phyloP scores from a whole-genome alignment of 73 alveolate species.

The Paramecium biaurelia region DNA sequence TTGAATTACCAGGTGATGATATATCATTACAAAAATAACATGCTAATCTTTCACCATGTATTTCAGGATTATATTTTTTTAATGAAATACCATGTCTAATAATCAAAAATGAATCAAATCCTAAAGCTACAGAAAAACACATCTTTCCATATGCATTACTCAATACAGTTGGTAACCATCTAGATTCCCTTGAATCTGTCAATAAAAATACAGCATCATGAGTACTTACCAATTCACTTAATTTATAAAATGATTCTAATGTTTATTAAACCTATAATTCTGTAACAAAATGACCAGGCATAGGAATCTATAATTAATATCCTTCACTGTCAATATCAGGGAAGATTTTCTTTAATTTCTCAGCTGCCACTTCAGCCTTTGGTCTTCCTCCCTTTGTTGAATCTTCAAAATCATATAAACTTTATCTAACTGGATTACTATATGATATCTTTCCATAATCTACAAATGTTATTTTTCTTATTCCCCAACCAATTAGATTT shows the following conservation, averaged over 20 bases:
- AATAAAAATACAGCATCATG: constrained; percentile 94
- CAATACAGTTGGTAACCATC: constrained; percentile 98
- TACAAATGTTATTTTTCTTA: constrained; percentile 92
- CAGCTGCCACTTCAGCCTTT: constrained; percentile 95
- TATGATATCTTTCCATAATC: constrained; percentile 94
- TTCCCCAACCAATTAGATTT: constrained; percentile 96
- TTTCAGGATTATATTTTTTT: constrained; percentile 63
- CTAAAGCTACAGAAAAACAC: constrained; percentile 95
- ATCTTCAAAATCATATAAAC: constrained; percentile 94
- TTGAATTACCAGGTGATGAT: constrained; percentile 96
- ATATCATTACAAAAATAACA: constrained; percentile 98
- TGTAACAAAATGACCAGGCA: constrained; percentile 97
- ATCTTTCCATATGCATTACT: constrained; percentile 87
- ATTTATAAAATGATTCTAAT: constrained; percentile 62
- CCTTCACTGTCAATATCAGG: constrained; percentile 93
- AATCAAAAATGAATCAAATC: constrained; percentile 95
- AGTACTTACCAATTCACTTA: constrained; percentile 81
- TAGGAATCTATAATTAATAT: constrained; percentile 84
- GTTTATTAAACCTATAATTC: constrained; percentile 70
- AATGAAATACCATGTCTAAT: constrained; percentile 93
- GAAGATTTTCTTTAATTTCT: constrained; percentile 85
- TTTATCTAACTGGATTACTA: constrained; percentile 97
- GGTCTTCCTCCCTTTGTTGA: constrained; percentile 78
- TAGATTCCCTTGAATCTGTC: constrained; percentile 96
- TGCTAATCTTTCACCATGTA: constrained; percentile 91